These are phyloP conservation scores for Fraxinus americana DNA, from an alignment of 257 asterid species.

Conservation along the genomic window DNA sequence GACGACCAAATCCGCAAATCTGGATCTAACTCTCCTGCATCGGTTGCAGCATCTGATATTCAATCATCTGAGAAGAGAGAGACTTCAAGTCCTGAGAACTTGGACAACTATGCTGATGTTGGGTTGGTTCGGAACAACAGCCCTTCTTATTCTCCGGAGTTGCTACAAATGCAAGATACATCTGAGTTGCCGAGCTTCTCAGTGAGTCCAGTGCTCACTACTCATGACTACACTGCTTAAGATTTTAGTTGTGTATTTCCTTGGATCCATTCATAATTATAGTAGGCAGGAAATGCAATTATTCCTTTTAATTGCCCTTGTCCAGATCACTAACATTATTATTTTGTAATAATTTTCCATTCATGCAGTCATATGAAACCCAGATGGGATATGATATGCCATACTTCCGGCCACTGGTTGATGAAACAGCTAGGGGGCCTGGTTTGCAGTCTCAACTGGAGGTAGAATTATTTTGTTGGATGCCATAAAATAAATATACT, in stretches of 20 bases:
- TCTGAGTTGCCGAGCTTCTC: conserved; percentile 73
- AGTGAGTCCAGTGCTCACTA: conserved; percentile 45
- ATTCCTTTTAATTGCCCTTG: conserved; percentile 21
- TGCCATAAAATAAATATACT: conserved; percentile 4
- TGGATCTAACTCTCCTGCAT: conserved; percentile 70
- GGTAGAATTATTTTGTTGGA: conserved; percentile 50
- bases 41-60: conserved; percentile 50
- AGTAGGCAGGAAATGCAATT: not conserved
- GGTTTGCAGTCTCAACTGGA: conserved; percentile 79
- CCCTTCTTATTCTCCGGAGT: conserved; percentile 58
- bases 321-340: conserved; percentile 9
- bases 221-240: conserved; percentile 1
- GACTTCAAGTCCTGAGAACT: conserved; percentile 46
- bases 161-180: conserved; percentile 65
- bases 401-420: conserved; percentile 74
- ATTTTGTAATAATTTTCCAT: conserved; percentile 20
- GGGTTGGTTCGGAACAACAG: conserved; percentile 61
- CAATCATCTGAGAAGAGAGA: conserved; percentile 54
- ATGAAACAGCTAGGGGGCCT: conserved; percentile 70
- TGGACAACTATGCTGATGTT: conserved; percentile 65
- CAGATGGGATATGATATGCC: conserved; percentile 81
- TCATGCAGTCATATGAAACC: conserved; percentile 78
- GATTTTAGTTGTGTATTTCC: not conserved
- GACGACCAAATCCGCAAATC: conserved; percentile 60
- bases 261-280: conserved; percentile 3